Base-by-base conservation (phyloP, 1,284 basidiomycete species). In the Melampsora americana region DNA sequence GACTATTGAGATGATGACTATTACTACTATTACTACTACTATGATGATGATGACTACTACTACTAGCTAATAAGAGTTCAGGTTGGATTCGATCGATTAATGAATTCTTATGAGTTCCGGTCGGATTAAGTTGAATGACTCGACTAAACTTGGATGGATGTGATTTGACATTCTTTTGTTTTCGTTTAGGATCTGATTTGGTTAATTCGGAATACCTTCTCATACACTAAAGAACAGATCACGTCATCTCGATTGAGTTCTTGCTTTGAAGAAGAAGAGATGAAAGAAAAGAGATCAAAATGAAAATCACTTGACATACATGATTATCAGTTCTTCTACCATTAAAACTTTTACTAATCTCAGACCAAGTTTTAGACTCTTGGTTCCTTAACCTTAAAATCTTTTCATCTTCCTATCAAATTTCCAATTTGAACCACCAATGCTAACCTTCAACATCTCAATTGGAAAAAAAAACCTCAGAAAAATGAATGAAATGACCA, bases 321-420 rank as follows among this genome's bases (percentile, higher is more conserved):
- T 78, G 60, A 53, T 77, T 77, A 60, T 79, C 79, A 18, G 77
- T 80, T 5, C 79, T 50, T 2, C 56, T 16, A 7, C 71, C 78
- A 7, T 69, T 20, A 39, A 79, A 79, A 5, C 56, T 68, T 5
- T 48, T 59, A 16, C 79, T 35, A 23, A 80, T 79, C 50, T 79
- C 78, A 42, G 60, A 48, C 79, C 79, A 80, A 7, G 46, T 59
- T 48, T 68, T 76, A 0, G 61, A 23, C n/a, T 79, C 75, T 11
- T 61, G 70, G 50, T 79, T 77, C 3, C 77, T 66, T 46, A 79
- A 18, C 1, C 61, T 48, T 14, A 78, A 39, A 14, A 80, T 53
- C 16, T 50, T 53, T 5, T 30, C 39, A 30, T 80, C 79, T 35
- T 80, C 79, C 79, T 80, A 28, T 20, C 16, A 35, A 28, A 16